Evolutionary conservation across 352 stramenopile genomes (phyloP).

Genomic region (Pythium aristosporum): DNA sequence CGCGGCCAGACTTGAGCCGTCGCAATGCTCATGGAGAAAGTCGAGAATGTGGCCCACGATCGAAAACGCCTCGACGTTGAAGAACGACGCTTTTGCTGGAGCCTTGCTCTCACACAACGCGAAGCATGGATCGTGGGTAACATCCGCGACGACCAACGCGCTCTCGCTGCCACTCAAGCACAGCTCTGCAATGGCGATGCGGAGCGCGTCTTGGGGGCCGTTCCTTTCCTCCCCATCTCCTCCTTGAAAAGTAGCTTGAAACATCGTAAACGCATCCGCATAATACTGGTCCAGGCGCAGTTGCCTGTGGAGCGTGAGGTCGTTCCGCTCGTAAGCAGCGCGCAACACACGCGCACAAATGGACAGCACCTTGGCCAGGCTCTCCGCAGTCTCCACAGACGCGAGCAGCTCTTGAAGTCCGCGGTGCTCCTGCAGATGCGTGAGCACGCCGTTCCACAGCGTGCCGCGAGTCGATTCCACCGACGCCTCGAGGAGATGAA

Average conservation of each 20-base stretch:
- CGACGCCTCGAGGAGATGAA: slow-evolving; percentile 20
- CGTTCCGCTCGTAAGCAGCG: slow-evolving; percentile 6
- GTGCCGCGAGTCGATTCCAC: slow-evolving; percentile 2
- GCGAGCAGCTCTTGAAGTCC: slow-evolving; percentile 22
- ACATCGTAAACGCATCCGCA: slow-evolving; percentile 4
- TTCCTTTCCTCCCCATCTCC: not conserved
- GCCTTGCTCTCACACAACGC: slow-evolving; percentile 24
- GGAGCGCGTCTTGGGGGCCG: slow-evolving; percentile 29
- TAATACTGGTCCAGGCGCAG: slow-evolving; percentile 27
- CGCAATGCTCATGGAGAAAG: slow-evolving; percentile 31
- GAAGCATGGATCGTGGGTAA: slow-evolving; percentile 44
- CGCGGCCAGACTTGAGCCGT: not conserved
- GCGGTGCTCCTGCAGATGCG: slow-evolving; percentile 21
- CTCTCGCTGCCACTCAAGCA: slow-evolving; percentile 43
- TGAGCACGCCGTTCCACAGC: slow-evolving; percentile 11
- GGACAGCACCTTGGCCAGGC: slow-evolving; percentile 10
- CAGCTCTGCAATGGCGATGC: slow-evolving; percentile 38
- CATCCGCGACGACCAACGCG: slow-evolving; percentile 18
- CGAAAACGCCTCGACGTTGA: slow-evolving; percentile 54
- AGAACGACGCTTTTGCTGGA: slow-evolving; percentile 27
- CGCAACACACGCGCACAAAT: slow-evolving; percentile 20
- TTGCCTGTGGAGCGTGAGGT: slow-evolving; percentile 22
- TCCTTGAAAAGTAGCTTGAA: slow-evolving; percentile 10
- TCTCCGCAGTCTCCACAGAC: not conserved
- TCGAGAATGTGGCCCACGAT: slow-evolving; percentile 45